Conservation (phyloP, 78 protist species). For the Cavenderia fasciculata region DNA sequence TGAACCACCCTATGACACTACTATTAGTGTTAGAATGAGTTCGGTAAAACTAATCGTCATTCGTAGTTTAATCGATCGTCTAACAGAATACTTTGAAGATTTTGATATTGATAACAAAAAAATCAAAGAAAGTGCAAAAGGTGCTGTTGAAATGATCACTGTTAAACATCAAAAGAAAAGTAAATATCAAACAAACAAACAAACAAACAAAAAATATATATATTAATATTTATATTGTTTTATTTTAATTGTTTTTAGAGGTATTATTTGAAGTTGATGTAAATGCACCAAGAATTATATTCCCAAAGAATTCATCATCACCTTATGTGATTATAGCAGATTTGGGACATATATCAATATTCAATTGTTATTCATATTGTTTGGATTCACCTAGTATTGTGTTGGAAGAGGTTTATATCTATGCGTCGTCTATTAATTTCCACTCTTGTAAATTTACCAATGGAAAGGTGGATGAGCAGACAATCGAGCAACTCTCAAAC, state of each 20-base stretch:
- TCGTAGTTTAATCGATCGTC: slow-evolving; percentile 10
- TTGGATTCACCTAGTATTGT: background rate
- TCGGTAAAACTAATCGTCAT: slow-evolving; percentile 37
- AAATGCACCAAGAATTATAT: slow-evolving; percentile 48
- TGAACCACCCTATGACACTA: slow-evolving; percentile 12
- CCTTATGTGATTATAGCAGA: slow-evolving; percentile 63
- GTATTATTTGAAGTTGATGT: slow-evolving; percentile 54
- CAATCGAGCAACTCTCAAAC: slow-evolving; percentile 56
- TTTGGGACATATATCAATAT: slow-evolving; percentile 50
- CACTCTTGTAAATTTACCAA: slow-evolving; percentile 43
- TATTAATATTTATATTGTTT: no score
- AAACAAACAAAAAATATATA: no score
- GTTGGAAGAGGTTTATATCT: slow-evolving; percentile 44
- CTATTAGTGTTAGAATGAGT: slow-evolving; percentile 67
- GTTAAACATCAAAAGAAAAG: slow-evolving; percentile 27
- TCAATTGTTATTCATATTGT: slow-evolving; percentile 4
- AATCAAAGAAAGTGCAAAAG: slow-evolving; percentile 63
- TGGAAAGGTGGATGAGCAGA: background rate
- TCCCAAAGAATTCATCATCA: slow-evolving; percentile 37
- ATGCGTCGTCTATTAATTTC: slow-evolving; percentile 51
- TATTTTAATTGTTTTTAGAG: no score
- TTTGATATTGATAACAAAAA: slow-evolving; percentile 34
- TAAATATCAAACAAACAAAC: no score
- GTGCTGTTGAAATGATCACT: slow-evolving; percentile 41
- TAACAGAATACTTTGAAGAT: slow-evolving; percentile 53